These are phyloP conservation scores for Candolleomyces aberdarensis DNA, from an alignment of 768 basidiomycete species.

Conservation along the genomic window DNA sequence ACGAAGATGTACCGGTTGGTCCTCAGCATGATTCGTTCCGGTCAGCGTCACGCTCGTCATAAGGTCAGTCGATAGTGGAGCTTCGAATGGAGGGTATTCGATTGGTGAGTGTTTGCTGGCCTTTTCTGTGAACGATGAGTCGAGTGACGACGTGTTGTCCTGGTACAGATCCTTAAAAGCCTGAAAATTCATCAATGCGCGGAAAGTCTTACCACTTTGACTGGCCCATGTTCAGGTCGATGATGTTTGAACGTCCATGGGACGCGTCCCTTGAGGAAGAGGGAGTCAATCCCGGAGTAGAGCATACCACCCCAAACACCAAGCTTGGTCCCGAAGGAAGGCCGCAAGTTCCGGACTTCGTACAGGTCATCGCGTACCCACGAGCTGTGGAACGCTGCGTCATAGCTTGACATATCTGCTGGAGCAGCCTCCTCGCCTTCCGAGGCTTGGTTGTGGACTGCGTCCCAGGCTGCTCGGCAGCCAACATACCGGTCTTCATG, in stretches of 20 bases:
- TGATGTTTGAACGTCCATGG: conserved; percentile 90
- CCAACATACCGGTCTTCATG: conserved; percentile 98
- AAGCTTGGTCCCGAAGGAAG: conserved; percentile 77
- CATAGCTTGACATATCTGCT: conserved; percentile 72
- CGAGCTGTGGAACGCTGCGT: conserved; percentile 62
- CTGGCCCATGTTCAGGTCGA: conserved; percentile 24
- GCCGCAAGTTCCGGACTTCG: conserved; percentile 89
- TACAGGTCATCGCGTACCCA: conserved; percentile 87
- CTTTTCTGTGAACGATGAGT: conserved; percentile 69
- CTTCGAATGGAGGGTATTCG: conserved; percentile 82
- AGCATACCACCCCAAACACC: conserved; percentile 85
- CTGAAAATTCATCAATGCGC: background rate
- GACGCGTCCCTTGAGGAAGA: conserved; percentile 78
- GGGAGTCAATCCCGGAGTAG: conserved; percentile 86
- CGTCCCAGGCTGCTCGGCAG: conserved; percentile 84
- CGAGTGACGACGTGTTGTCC: conserved; percentile 35
- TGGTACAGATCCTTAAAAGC: conserved; percentile 1
- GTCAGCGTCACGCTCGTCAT: conserved; percentile 88
- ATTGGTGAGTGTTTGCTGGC: conserved; percentile 71
- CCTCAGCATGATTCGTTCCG: conserved; percentile 95
- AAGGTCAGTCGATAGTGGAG: conserved; percentile 90
- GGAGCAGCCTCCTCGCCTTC: conserved; percentile 17
- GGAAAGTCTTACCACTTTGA: background rate
- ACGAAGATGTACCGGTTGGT: conserved; percentile 87
- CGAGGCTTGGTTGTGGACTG: conserved; percentile 35